Base-by-base conservation (phyloP, 2,329 filamentous ascomycete genomes). In the Botrytis byssoidea region DNA sequence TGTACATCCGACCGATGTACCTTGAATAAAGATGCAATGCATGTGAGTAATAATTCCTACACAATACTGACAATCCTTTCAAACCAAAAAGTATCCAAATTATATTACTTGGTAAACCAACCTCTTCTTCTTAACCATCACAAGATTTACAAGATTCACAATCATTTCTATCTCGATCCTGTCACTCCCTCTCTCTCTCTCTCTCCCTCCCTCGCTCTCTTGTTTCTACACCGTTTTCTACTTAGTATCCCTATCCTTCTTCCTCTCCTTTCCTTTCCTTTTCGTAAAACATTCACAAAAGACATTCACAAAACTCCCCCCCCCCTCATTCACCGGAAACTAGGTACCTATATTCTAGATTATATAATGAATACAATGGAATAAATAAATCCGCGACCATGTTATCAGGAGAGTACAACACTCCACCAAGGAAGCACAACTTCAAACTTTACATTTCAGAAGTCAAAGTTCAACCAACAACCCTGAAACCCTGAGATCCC, bases 401-500 rank as follows among this genome's bases (percentile, higher is more conserved):
- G 66, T 5, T 57, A 42, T 20, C n/a, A 9, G 25, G 48, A 51
- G 66, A 69, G 66, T 25, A 59, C 66, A n/a, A 57, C 66, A 37
- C 66, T 69, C 35, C 66, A 59, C 66, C 48, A 69, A 57, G 66
- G 35, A 63, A 40, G 51, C 51, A 57, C 51, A 57, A 57, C 51
- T 32, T 57, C 51, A 29, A 4, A 57, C n/a, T n/a, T 55, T 55
- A 55, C 48, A 5, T n/a, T 37, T 40, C 22, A 40, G 59, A 4
- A 42, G 18, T 22, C 37, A 42, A 20, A 42, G n/a, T 59, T 57
- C 37, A 69, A 57, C 48, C 37, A 69, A 69, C 48, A 57, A 57
- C 48, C 66, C 66, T 69, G 48, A 63, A 63, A 51, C 14, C 51
- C n/a, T 18, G n/a, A 29, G 20, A 42, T 20, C 46, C 48, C 55